These are phyloP conservation scores for Astrothelium subdiscretum DNA, from an alignment of 495 filamentous ascomycete genomes.

Conservation along the genomic window DNA sequence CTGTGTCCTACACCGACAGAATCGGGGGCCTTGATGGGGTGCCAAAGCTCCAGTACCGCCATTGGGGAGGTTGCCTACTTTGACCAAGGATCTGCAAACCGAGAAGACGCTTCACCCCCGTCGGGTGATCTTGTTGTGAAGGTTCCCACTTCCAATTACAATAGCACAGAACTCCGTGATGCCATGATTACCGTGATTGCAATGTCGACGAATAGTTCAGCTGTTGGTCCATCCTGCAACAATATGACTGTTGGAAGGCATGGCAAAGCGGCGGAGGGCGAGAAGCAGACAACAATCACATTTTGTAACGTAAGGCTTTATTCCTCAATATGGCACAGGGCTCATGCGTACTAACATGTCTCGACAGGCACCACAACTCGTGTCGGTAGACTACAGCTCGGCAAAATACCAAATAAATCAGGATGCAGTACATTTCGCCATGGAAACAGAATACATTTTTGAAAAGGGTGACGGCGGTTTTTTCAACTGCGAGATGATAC, in stretches of 20 bases:
- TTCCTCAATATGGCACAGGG: neutral
- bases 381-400: neutral
- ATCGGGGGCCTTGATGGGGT: neutral
- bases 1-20: neutral
- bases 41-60: neutral
- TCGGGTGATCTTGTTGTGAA: neutral
- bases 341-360: neutral
- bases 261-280: neutral
- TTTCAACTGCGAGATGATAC: neutral
- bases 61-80: neutral
- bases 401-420: neutral
- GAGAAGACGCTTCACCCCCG: no score
- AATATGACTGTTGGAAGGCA: neutral
- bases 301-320: neutral
- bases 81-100: neutral
- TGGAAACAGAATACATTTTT: neutral
- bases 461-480: neutral
- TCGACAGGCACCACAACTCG: neutral
- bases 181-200: neutral
- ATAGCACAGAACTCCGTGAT: neutral
- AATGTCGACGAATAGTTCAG: neutral
- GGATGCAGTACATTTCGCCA: neutral
- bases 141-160: neutral
- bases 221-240: neutral
- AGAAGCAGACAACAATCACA: no score